phyloP scores from a whole-genome alignment of 106 monocot genomes.

The Alisma plantagoaquatica region DNA sequence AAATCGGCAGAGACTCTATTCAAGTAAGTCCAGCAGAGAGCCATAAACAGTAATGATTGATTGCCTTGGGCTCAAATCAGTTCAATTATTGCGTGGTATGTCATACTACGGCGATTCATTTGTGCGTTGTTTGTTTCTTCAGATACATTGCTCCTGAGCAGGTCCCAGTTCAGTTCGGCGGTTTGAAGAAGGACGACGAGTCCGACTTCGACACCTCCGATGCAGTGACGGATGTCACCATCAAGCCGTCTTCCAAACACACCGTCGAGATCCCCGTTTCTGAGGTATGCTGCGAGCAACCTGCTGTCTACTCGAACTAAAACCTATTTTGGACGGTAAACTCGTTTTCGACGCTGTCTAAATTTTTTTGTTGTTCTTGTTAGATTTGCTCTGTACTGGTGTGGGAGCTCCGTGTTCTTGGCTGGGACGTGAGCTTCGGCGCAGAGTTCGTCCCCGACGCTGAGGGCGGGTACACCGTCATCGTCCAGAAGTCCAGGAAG shows the following conservation, averaged over 20 bases:
- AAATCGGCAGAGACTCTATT: constrained; percentile 52
- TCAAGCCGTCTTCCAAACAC: too few species aligned
- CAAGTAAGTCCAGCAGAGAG: constrained; percentile 12
- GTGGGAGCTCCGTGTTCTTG: neutral
- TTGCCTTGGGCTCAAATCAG: too few species aligned
- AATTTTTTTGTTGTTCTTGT: neutral
- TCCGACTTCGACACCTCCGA: constrained; percentile 4
- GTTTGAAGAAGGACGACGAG: constrained; percentile 3
- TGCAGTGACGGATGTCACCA: too few species aligned
- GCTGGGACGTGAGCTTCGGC: too few species aligned
- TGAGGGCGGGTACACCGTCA: too few species aligned
- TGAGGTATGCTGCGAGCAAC: too few species aligned
- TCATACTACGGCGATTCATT: neutral
- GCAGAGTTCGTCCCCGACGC: too few species aligned
- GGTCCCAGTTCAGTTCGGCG: constrained; percentile 4
- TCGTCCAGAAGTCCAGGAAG: constrained; percentile 53
- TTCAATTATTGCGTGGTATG: too few species aligned
- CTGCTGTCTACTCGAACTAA: too few species aligned
- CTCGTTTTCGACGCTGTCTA: too few species aligned
- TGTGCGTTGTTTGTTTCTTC: neutral
- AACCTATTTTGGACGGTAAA: too few species aligned
- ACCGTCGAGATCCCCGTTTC: too few species aligned
- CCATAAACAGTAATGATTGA: neutral
- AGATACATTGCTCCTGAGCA: constrained; percentile 5
- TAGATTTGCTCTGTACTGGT: neutral